Percentiles rank a stretch among this genome's conserved stretches.
phyloP scores from a whole-genome alignment of 2,329 filamentous ascomycete genomes.

The Fusarium sp. region DNA sequence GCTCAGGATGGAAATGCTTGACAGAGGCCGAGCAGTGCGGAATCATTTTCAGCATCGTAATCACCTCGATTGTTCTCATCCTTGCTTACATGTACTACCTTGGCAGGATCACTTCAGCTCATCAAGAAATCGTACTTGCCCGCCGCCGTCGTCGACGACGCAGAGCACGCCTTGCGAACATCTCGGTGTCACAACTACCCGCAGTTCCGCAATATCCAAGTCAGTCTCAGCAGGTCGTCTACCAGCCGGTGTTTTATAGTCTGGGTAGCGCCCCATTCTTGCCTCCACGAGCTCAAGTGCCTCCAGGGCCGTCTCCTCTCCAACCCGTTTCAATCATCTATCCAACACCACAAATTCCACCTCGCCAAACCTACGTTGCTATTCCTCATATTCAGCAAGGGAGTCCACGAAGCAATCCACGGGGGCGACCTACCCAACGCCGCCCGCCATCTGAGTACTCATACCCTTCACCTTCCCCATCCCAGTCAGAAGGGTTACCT shows the following conservation, averaged over 20 bases:
- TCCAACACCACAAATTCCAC: background rate
- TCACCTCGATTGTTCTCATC: conserved; percentile 44
- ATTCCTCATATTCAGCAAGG: background rate
- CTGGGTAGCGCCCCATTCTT: background rate
- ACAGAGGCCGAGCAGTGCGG: conserved; percentile 52
- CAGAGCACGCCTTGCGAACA: conserved; percentile 5
- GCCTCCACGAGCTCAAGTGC: conserved; percentile 1
- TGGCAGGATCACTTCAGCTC: conserved; percentile 37
- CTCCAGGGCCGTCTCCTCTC: background rate
- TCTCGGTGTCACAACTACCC: conserved; percentile 29
- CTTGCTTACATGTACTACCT: conserved; percentile 51
- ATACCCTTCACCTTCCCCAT: background rate
- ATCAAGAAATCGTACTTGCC: conserved; percentile 20
- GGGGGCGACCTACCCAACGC: background rate
- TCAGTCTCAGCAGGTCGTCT: conserved; percentile 5
- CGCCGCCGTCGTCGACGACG: conserved; percentile 14
- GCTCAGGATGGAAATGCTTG: conserved; percentile 55
- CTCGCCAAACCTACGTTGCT: background rate
- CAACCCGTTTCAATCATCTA: conserved; percentile 11
- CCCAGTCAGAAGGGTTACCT: conserved; percentile 4
- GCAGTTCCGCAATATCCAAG: conserved; percentile 25
- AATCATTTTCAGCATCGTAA: conserved; percentile 52
- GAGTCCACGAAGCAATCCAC: background rate
- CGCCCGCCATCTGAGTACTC: background rate
- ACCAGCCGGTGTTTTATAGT: conserved; percentile 34